These are phyloP conservation scores for Beauveria sp. DNA, from an alignment of 2,329 filamentous ascomycete genomes.

Conservation along the genomic window DNA sequence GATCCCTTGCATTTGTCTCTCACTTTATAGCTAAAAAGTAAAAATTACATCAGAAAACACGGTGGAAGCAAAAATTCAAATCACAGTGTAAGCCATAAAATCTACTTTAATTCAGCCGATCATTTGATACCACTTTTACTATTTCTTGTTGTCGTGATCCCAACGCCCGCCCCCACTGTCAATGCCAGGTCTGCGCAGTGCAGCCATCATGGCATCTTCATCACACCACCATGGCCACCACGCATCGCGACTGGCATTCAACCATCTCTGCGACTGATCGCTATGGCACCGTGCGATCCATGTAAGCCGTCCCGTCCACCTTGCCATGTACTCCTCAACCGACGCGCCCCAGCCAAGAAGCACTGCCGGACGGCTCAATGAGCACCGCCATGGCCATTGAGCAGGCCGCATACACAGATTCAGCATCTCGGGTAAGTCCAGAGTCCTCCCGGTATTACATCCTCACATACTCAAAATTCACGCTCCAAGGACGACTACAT, in stretches of 20 bases:
- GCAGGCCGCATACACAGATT: slow-evolving; percentile 51
- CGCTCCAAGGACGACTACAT: slow-evolving; percentile 50
- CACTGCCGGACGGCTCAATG: slow-evolving; percentile 22
- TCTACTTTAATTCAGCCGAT: too few relatives aligned
- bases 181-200: too few relatives aligned
- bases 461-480: background rate
- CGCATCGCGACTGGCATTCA: slow-evolving; percentile 9
- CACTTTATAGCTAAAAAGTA: too few relatives aligned
- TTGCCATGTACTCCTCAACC: background rate
- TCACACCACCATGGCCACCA: background rate
- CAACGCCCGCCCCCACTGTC: background rate
- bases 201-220: background rate
- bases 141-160: too few relatives aligned
- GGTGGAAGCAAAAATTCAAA: too few relatives aligned
- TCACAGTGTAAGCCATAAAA: too few relatives aligned
- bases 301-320: slow-evolving; percentile 18
- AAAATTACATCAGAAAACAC: too few relatives aligned
- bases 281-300: slow-evolving; percentile 11
- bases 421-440: slow-evolving; percentile 47
- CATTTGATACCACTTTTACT: too few relatives aligned
- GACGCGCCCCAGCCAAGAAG: slow-evolving; percentile 21
- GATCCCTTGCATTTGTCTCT: background rate
- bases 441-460: background rate
- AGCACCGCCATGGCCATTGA: slow-evolving; percentile 57
- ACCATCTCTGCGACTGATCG: slow-evolving; percentile 7